Percentiles rank a stretch among this genome's conserved stretches.
phyloP scores from a whole-genome alignment of 1,284 basidiomycete species.

The Sporisorium exsertum region DNA sequence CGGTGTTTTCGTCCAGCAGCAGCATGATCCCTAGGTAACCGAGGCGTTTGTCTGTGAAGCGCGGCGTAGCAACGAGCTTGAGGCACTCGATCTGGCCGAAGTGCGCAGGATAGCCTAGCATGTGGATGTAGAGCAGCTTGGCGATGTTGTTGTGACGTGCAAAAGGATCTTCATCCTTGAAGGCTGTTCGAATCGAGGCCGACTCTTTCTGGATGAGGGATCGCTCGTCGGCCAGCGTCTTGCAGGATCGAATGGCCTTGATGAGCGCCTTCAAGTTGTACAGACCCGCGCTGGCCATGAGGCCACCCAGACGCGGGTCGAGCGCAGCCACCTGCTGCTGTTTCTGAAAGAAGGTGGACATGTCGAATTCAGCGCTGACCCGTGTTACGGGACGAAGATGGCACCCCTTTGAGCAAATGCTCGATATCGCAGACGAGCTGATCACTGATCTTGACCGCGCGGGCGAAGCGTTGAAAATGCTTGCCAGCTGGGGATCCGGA shows the following conservation, averaged over 20 bases:
- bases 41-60: slow-evolving; percentile 95
- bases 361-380: slow-evolving; percentile 16
- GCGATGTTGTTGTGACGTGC: slow-evolving; percentile 96
- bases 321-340: slow-evolving; percentile 69
- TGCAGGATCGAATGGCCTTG: slow-evolving; percentile 71
- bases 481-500: background rate
- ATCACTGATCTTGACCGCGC: slow-evolving; percentile 3
- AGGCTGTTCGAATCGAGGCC: slow-evolving; percentile 95
- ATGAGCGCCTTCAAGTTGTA: slow-evolving; percentile 71
- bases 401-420: background rate
- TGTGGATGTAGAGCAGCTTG: slow-evolving; percentile 98
- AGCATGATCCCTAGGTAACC: slow-evolving; percentile 99
- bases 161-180: slow-evolving; percentile 86
- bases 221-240: slow-evolving; percentile 99
- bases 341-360: slow-evolving; percentile 69
- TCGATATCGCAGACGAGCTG: background rate
- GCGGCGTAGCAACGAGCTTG: slow-evolving; percentile 96
- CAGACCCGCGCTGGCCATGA: slow-evolving; percentile 67
- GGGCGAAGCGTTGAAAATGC: background rate
- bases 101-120: slow-evolving; percentile 98
- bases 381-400: background rate
- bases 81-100: slow-evolving; percentile 99
- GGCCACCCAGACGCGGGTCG: slow-evolving; percentile 67
- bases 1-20: slow-evolving; percentile 95
- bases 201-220: slow-evolving; percentile 98